phyloP scores from a whole-genome alignment of 2,329 filamentous ascomycete genomes.

The Graphium sp. region DNA sequence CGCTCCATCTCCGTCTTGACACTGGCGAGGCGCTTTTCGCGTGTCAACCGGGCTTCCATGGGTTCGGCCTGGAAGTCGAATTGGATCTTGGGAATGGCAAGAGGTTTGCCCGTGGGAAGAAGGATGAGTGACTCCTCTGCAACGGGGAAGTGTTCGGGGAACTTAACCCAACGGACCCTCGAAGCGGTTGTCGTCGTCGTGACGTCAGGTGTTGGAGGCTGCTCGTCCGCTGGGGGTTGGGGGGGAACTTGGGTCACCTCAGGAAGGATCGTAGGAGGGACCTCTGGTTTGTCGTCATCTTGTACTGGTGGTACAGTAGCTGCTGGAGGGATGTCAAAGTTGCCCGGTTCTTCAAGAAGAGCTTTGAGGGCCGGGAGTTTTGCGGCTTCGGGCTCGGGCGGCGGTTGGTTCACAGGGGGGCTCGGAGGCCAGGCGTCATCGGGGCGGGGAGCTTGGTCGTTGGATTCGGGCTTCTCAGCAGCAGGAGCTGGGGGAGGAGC shows the following conservation, averaged over 20 bases:
- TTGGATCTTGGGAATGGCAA: conserved; percentile 62
- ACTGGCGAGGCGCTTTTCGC: conserved; percentile 43
- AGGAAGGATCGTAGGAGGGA: not conserved
- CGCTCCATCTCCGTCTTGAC: conserved; percentile 62
- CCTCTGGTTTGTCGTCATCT: not conserved
- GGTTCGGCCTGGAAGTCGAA: conserved; percentile 53
- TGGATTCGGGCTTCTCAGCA: too few species aligned
- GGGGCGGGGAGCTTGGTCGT: too few species aligned
- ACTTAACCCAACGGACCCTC: conserved; percentile 54
- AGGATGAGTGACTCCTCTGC: conserved; percentile 51
- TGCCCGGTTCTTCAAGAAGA: conserved; percentile 1
- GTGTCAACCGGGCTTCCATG: conserved; percentile 37
- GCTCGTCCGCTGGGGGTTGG: not conserved
- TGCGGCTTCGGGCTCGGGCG: conserved; percentile 3
- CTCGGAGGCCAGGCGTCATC: not conserved
- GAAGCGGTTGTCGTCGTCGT: not conserved
- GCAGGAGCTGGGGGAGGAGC: conserved; percentile 1
- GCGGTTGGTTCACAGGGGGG: not conserved
- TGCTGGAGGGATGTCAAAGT: not conserved
- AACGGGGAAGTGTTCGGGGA: conserved; percentile 63
- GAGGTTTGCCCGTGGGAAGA: conserved; percentile 56
- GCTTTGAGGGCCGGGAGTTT: conserved; percentile 9
- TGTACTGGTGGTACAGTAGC: not conserved
- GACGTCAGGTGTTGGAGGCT: too few species aligned
- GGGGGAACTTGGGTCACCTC: not conserved